Conservation (phyloP, 768 basidiomycete species). For the Hypholoma fasciculare region DNA sequence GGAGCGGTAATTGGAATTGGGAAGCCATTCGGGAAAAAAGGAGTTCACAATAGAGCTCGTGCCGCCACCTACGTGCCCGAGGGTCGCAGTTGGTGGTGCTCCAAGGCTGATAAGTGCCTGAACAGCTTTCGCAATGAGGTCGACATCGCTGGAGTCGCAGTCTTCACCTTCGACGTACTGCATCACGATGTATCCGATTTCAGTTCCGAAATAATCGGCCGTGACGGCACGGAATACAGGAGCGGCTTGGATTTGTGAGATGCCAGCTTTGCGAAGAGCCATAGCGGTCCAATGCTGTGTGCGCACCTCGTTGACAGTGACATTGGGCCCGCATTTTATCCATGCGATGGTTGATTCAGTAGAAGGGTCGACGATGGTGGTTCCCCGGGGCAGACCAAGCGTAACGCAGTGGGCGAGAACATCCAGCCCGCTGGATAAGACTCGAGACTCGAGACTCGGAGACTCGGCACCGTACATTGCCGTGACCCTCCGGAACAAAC, state of each 20-base stretch:
- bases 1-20: neutral
- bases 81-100: neutral
- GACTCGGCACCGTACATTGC: too few relatives aligned
- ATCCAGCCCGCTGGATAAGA: too few relatives aligned
- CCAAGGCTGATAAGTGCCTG: conserved; percentile 1
- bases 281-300: conserved; percentile 4
- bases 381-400: neutral
- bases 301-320: conserved; percentile 3
- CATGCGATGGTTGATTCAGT: neutral
- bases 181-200: conserved; percentile 3
- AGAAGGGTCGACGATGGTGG: neutral
- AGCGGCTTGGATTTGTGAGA: neutral
- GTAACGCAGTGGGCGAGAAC: neutral
- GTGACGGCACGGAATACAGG: conserved; percentile 2
- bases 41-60: neutral
- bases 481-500: too few relatives aligned
- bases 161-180: conserved; percentile 4
- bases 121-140: conserved; percentile 2
- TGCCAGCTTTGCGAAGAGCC: neutral
- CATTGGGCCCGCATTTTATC: conserved; percentile 2
- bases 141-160: neutral
- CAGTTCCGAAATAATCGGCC: neutral
- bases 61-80: conserved; percentile 6
- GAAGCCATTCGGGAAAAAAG: conserved; percentile 4
- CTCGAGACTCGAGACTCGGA: too few relatives aligned